Evolutionary conservation across 495 filamentous ascomycete species (phyloP).

Genomic region (Lasiosphaeris hirsuta): DNA sequence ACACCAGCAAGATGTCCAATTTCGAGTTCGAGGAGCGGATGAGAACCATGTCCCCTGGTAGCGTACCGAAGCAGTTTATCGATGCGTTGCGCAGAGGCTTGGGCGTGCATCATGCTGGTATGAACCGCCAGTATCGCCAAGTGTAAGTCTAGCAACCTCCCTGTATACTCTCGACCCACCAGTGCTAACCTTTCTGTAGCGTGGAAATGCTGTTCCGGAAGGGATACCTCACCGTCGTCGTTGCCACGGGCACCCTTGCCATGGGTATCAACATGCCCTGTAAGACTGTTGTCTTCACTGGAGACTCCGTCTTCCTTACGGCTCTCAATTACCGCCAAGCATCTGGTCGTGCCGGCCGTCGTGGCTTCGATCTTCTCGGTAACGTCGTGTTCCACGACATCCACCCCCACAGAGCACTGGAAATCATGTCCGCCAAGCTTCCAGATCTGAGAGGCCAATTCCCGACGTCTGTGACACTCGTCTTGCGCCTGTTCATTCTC

Average conservation of each 20-base stretch:
- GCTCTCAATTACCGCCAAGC: slow-evolving; percentile 74
- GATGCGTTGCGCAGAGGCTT: slow-evolving; percentile 60
- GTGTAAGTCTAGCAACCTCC: slow-evolving; percentile 18
- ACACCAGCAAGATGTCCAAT: slow-evolving; percentile 48
- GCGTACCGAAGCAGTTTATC: slow-evolving; percentile 47
- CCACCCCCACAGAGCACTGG: slow-evolving; percentile 49
- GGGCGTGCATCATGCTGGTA: slow-evolving; percentile 73
- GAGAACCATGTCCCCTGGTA: slow-evolving; percentile 40
- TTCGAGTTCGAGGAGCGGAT: slow-evolving; percentile 53
- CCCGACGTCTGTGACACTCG: slow-evolving; percentile 68
- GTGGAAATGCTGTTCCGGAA: slow-evolving; percentile 73
- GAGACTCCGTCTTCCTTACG: slow-evolving; percentile 67
- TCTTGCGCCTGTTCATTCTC: slow-evolving; percentile 64
- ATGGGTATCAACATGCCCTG: slow-evolving; percentile 86
- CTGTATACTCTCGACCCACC: no score
- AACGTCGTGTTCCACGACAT: slow-evolving; percentile 75
- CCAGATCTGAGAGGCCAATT: slow-evolving; percentile 76
- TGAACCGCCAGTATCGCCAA: slow-evolving; percentile 74
- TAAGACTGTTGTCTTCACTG: slow-evolving; percentile 73
- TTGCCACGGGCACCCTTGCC: slow-evolving; percentile 73
- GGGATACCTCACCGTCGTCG: slow-evolving; percentile 66
- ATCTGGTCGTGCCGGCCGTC: slow-evolving; percentile 71
- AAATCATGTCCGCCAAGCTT: slow-evolving; percentile 66
- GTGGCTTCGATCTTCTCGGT: slow-evolving; percentile 75
- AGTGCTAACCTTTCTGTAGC: slow-evolving; percentile 30